Conservation (phyloP, 345 rosid species). For the Acer yangbiense region DNA sequence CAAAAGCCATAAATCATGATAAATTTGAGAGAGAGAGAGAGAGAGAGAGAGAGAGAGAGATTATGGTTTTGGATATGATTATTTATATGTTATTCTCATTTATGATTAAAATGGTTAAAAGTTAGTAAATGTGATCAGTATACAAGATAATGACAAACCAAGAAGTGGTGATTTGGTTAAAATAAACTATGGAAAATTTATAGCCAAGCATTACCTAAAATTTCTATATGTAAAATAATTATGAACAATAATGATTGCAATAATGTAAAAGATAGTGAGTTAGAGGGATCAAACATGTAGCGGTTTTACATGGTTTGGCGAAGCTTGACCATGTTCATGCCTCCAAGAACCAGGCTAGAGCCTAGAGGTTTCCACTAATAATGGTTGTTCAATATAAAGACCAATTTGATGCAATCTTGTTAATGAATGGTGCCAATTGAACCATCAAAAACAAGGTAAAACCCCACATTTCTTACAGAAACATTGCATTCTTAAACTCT, state of each 20-base stretch:
- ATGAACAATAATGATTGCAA: neutral
- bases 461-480: neutral
- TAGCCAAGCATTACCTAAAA: neutral
- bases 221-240: too few species aligned
- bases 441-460: neutral
- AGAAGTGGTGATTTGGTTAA: too few species aligned
- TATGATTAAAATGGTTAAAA: too few species aligned
- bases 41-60: too few species aligned
- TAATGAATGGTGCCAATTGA: neutral
- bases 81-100: too few species aligned
- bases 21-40: too few species aligned
- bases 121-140: too few species aligned
- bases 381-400: too few species aligned
- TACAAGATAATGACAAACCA: too few species aligned
- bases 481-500: neutral
- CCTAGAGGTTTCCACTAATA: neutral
- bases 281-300: neutral
- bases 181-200: neutral
- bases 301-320: neutral
- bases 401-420: neutral
- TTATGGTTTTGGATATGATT: too few species aligned
- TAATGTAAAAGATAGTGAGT: neutral
- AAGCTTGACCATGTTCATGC: neutral
- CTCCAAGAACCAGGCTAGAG: neutral
- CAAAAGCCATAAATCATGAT: too few species aligned